Percentiles rank a stretch among this genome's conserved stretches.
These are phyloP conservation scores for Striga hermonthica DNA, from an alignment of 305 asterid genomes.

Conservation along the genomic window DNA sequence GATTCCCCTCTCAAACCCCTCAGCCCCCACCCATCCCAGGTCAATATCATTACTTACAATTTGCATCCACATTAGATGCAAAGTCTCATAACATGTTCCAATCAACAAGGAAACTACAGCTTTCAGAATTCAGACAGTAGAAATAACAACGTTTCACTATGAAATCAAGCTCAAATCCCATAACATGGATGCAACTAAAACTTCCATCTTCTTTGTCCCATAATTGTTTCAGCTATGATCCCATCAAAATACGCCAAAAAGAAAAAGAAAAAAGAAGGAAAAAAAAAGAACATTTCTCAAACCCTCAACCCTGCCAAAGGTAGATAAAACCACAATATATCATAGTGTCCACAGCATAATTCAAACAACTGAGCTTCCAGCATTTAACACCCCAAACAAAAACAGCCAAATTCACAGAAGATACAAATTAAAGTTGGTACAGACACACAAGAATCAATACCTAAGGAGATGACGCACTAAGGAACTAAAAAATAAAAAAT, in stretches of 20 bases:
- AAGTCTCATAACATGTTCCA: background rate
- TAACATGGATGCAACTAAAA: background rate
- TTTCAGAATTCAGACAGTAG: background rate
- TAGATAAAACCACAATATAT: too few species aligned
- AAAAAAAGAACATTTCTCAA: background rate
- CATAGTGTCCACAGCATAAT: background rate
- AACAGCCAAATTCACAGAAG: background rate
- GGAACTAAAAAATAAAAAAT: background rate
- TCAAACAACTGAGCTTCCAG: too few species aligned
- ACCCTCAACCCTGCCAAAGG: background rate
- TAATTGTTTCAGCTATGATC: too few species aligned
- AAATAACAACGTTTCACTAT: too few species aligned
- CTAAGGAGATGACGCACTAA: background rate
- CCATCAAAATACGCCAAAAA: background rate
- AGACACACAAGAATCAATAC: slow-evolving; percentile 7
- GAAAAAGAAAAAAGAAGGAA: background rate
- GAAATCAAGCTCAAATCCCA: background rate
- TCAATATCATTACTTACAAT: background rate
- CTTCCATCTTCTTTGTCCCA: background rate
- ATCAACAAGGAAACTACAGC: background rate
- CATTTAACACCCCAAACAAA: too few species aligned
- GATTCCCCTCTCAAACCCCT: background rate
- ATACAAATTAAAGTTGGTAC: slow-evolving; percentile 13
- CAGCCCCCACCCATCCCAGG: background rate
- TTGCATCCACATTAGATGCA: background rate